phyloP scores from a whole-genome alignment of 75 land plant genomes.

The Azolla pinnata region DNA sequence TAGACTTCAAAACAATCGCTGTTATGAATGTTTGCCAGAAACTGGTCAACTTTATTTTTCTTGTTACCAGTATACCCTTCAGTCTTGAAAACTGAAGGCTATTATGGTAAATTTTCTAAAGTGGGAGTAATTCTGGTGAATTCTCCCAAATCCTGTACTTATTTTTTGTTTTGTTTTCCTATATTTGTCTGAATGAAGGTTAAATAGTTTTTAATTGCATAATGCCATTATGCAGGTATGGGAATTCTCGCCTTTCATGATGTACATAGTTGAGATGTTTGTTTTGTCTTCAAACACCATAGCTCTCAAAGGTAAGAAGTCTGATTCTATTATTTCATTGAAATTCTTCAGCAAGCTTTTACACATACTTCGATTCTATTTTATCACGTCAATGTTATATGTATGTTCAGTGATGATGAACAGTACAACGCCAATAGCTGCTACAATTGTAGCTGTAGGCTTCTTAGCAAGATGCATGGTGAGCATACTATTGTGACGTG shows the following conservation, averaged over 20 bases:
- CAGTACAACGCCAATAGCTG: constrained; percentile 17
- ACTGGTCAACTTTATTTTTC: too few relatives aligned
- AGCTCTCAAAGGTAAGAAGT: constrained; percentile 53
- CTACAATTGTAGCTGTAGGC: constrained; percentile 10
- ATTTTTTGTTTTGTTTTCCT: neutral
- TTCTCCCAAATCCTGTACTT: neutral
- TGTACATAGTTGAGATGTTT: constrained; percentile 57
- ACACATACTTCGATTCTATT: neutral
- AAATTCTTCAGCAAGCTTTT: neutral
- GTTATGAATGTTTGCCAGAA: too few relatives aligned
- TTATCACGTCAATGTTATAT: neutral
- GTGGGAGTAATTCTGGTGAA: neutral
- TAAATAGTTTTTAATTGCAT: neutral
- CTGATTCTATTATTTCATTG: neutral
- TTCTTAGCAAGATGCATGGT: constrained; percentile 6
- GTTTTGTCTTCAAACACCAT: constrained; percentile 62
- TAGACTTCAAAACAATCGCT: too few relatives aligned
- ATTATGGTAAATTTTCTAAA: neutral
- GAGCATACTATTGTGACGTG: neutral
- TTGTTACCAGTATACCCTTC: too few relatives aligned
- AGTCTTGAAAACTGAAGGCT: too few relatives aligned
- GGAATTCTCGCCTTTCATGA: constrained; percentile 63
- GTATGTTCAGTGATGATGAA: constrained; percentile 18
- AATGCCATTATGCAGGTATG: constrained; percentile 43
- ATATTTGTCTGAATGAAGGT: neutral